Conservation (phyloP, 805 yeast species). For the Wickerhamomyces alni region DNA sequence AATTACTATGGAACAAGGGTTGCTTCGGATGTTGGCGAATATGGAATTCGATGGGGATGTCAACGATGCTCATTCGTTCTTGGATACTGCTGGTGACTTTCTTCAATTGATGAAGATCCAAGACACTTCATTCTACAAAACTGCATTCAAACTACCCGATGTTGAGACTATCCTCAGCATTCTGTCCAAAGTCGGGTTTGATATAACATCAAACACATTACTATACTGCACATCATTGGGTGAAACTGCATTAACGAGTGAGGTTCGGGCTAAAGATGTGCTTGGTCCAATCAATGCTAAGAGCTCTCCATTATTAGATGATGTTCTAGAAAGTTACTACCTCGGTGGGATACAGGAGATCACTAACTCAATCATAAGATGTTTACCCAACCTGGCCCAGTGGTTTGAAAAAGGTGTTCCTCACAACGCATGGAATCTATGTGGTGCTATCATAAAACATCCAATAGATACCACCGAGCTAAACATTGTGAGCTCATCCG, state of each 20-base stretch:
- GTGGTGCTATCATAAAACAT: slow-evolving; percentile 21
- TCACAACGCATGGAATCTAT: slow-evolving; percentile 29
- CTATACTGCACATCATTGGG: slow-evolving; percentile 52
- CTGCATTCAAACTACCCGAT: slow-evolving; percentile 38
- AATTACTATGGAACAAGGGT: slow-evolving; percentile 44
- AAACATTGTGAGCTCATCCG: not conserved
- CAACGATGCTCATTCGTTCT: slow-evolving; percentile 43
- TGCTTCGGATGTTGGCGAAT: slow-evolving; percentile 42
- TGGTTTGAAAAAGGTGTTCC: slow-evolving; percentile 34
- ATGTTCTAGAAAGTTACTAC: slow-evolving; percentile 39
- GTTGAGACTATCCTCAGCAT: slow-evolving; percentile 36
- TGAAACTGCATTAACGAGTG: slow-evolving; percentile 42
- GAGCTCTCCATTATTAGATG: slow-evolving; percentile 39
- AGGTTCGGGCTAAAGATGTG: slow-evolving; percentile 22
- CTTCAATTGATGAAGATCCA: slow-evolving; percentile 36
- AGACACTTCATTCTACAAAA: slow-evolving; percentile 16
- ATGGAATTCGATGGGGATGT: slow-evolving; percentile 49
- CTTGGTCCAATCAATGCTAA: slow-evolving; percentile 5
- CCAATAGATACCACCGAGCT: not conserved
- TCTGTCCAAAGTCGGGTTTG: slow-evolving; percentile 31
- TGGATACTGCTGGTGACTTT: slow-evolving; percentile 65
- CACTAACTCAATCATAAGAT: slow-evolving; percentile 30
- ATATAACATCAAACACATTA: slow-evolving; percentile 28
- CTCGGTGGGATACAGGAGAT: slow-evolving; percentile 51
- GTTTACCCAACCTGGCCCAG: slow-evolving; percentile 29